These are phyloP conservation scores for Smallanthus sonchifolius DNA, from an alignment of 129 eudicot genomes.

Conservation along the genomic window DNA sequence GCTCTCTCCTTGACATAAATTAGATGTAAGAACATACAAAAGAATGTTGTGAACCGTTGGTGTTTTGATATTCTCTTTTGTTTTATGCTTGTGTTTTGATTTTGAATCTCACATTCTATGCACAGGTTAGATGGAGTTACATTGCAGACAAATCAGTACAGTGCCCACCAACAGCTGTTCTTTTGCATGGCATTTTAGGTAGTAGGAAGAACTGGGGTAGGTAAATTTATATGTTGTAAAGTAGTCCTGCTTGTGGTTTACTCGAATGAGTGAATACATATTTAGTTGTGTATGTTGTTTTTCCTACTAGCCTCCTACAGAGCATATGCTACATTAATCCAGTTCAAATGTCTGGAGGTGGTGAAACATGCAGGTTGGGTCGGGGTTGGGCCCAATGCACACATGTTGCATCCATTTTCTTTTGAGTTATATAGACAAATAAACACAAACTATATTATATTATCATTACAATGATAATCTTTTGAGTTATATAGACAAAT, in stretches of 20 bases:
- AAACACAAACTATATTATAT: neutral
- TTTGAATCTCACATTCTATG: neutral
- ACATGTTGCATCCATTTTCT: neutral
- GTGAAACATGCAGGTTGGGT: neutral
- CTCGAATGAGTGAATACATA: constrained; percentile 60
- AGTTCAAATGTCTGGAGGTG: constrained; percentile 2
- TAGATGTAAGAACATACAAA: neutral
- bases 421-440: neutral
- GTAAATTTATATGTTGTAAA: constrained; percentile 17
- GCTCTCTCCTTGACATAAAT: neutral
- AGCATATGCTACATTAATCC: constrained; percentile 53
- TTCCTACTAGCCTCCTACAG: constrained; percentile 64
- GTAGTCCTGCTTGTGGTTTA: neutral
- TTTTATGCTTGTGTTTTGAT: neutral
- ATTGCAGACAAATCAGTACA: constrained; percentile 60
- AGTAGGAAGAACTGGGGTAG: constrained; percentile 97
- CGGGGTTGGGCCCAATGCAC: neutral
- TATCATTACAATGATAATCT: too few relatives aligned
- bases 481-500: neutral
- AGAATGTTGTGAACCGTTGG: neutral
- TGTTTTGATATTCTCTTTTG: neutral
- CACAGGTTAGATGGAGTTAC: too few relatives aligned
- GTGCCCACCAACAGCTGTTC: constrained; percentile 93
- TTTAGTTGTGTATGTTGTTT: constrained; percentile 7
- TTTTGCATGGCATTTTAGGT: constrained; percentile 90